phyloP scores from a whole-genome alignment of 345 rosid genomes.

The Carallia brachiata region DNA sequence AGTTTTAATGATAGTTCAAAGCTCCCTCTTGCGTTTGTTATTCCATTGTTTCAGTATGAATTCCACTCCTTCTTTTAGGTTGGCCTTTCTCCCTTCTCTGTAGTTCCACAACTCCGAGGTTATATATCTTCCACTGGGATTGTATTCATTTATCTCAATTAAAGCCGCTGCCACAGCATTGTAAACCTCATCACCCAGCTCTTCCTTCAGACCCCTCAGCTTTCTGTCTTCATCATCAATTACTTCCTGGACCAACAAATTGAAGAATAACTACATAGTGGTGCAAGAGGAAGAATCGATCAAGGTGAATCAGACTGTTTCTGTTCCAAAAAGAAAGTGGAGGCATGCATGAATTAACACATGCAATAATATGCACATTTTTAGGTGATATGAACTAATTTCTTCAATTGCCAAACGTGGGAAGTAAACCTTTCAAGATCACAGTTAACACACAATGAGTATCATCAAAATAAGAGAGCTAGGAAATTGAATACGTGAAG shows the following conservation, averaged over 20 bases:
- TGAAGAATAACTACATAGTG: conserved; percentile 1
- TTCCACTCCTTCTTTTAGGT: conserved; percentile 60
- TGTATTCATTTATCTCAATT: conserved; percentile 77
- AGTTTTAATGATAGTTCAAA: background rate
- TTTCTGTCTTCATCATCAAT: conserved; percentile 65
- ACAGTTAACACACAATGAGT: background rate
- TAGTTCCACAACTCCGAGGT: conserved; percentile 82
- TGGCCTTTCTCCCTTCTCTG: conserved; percentile 56
- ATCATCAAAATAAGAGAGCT: background rate
- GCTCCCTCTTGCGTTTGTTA: conserved; percentile 36
- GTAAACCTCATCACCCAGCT: conserved; percentile 58
- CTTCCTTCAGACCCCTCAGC: conserved; percentile 50
- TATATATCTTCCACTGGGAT: conserved; percentile 88
- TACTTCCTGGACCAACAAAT: conserved; percentile 52
- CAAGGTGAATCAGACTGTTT: background rate
- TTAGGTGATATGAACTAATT: background rate
- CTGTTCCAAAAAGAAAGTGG: too few species aligned
- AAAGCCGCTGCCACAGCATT: conserved; percentile 60
- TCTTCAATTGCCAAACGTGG: background rate
- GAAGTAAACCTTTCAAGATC: background rate
- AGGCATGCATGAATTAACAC: too few species aligned
- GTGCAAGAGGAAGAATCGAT: background rate
- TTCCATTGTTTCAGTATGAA: conserved; percentile 55
- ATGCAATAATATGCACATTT: too few species aligned
- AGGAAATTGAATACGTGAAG: background rate